Base-by-base conservation (phyloP, 192 early-diverging fungal genomes). In the Coemansia sp. region DNA sequence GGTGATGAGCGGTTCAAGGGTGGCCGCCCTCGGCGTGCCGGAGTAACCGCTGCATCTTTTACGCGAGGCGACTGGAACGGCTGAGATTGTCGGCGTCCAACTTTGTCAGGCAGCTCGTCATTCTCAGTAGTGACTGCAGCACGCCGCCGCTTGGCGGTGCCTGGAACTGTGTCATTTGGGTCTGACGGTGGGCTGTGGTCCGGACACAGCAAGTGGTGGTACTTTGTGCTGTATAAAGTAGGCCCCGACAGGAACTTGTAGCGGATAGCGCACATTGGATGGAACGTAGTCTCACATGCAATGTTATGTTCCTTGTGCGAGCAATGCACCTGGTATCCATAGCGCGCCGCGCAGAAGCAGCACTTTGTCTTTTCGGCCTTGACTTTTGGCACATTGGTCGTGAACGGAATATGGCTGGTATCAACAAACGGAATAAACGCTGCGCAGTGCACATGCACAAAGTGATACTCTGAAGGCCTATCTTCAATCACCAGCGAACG, bases 201-300 rank as follows among this genome's bases (percentile, higher is more conserved):
- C 7, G 76, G 67, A 15, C 76, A 79, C n/a, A 60, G 54, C 15
- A 42, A 48, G 10, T 59, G 28, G 21, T 55, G 48, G 64, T 57
- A 79, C 44, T 79, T 79, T 64, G 64, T 49, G 23, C 57, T 70
- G 36, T 70, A 74, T 38, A 40, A 28, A 5, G 68, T 31, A 3
- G 76, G 71, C 1, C 60, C 52, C 3, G 48, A 19, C 5, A 74
- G 46, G 48, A 79, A 73, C 26, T 57, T 64, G 62, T 74, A 64
- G 19, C 71, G 67, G 34, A 79, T 62, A 19, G 71, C 76, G 49
- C 76, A 79, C 76, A 79, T 79, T 20, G 76, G 76, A 38, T 79
- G 76, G 50, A 67, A 79, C 12, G 71, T 46, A 31, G 17, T 64
- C 21, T 63, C 23, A 44, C 76, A 79, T 8, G n/a, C 20, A 3